A percentile compares a stretch with the other conserved stretches of the same genome.
Conservation (phyloP, 202 grass and related monocot species). For the Panicum virgatum region DNA sequence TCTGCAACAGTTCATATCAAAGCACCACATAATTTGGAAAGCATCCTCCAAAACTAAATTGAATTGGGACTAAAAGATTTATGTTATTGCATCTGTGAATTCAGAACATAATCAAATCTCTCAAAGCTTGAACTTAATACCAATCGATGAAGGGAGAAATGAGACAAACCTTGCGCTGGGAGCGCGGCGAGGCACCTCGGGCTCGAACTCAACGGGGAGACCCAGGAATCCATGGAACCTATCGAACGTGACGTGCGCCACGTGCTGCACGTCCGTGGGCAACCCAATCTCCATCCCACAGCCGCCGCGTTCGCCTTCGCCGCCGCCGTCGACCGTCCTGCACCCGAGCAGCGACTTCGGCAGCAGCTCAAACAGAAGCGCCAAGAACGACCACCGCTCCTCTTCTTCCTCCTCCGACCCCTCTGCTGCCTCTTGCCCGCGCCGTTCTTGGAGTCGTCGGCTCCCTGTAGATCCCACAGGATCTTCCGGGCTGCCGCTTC, state of each 20-base stretch:
- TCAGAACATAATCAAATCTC: background rate
- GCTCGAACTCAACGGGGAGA: constrained; percentile 92
- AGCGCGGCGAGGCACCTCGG: constrained; percentile 83
- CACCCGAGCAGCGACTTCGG: constrained; percentile 83
- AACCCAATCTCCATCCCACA: constrained; percentile 89
- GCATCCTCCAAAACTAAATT: background rate
- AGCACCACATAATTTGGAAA: background rate
- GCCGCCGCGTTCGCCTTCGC: constrained; percentile 26
- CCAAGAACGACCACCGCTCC: constrained; percentile 73
- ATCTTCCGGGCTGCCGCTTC: constrained; percentile 23
- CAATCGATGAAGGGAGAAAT: constrained; percentile 7
- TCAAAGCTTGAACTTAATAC: background rate
- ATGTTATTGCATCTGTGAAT: background rate
- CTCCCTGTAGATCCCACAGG: constrained; percentile 40
- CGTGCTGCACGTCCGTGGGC: constrained; percentile 91
- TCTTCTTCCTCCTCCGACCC: constrained; percentile 34
- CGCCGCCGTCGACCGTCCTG: constrained; percentile 56
- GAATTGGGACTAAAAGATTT: background rate
- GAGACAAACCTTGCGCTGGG: constrained; percentile 82
- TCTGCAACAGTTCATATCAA: background rate
- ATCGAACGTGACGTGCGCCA: constrained; percentile 96
- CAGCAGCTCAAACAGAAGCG: constrained; percentile 67
- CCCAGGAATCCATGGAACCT: constrained; percentile 98
- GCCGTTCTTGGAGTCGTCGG: constrained; percentile 8
- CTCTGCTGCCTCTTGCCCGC: constrained; percentile 1